Evolutionary conservation across 768 basidiomycete species (phyloP).

Genomic region (Dioszegia aurantiaca): DNA sequence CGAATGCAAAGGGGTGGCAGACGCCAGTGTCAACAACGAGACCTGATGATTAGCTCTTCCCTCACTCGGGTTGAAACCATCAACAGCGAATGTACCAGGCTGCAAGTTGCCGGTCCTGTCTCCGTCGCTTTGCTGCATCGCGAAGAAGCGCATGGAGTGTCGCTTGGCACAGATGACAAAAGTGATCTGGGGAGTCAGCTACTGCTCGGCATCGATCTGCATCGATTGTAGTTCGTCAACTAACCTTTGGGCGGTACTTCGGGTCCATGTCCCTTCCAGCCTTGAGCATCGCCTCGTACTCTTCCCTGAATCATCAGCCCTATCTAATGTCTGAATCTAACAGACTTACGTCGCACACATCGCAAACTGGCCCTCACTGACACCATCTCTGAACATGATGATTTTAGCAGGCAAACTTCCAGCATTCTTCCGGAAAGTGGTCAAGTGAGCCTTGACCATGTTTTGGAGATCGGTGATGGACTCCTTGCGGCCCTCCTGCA

Average conservation of each 20-base stretch:
- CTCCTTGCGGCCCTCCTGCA: slow-evolving; percentile 51
- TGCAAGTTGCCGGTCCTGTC: slow-evolving; percentile 43
- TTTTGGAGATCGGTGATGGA: slow-evolving; percentile 43
- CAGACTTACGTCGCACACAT: slow-evolving; percentile 39
- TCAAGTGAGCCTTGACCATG: slow-evolving; percentile 40
- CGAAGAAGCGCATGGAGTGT: slow-evolving; percentile 51
- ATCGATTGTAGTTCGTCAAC: too few relatives aligned
- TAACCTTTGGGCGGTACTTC: slow-evolving; percentile 38
- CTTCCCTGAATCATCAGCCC: slow-evolving; percentile 18
- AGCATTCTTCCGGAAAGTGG: slow-evolving; percentile 41
- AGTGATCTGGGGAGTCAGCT: slow-evolving; percentile 46
- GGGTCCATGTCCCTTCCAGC: slow-evolving; percentile 29
- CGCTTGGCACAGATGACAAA: slow-evolving; percentile 50
- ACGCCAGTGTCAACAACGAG: slow-evolving; percentile 45
- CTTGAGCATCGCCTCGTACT: slow-evolving; percentile 38
- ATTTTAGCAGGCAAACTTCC: slow-evolving; percentile 39
- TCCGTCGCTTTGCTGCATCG: slow-evolving; percentile 28
- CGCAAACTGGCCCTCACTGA: slow-evolving; percentile 49
- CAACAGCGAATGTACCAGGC: slow-evolving; percentile 20
- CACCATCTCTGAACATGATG: slow-evolving; percentile 51
- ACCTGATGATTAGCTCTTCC: slow-evolving; percentile 8
- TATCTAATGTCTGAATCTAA: background rate
- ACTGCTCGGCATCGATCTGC: too few relatives aligned
- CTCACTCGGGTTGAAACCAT: background rate
- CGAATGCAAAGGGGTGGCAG: slow-evolving; percentile 47